Evolutionary conservation across 148 eudicot genomes (phyloP).

Genomic region (Chenopodium formosanum): DNA sequence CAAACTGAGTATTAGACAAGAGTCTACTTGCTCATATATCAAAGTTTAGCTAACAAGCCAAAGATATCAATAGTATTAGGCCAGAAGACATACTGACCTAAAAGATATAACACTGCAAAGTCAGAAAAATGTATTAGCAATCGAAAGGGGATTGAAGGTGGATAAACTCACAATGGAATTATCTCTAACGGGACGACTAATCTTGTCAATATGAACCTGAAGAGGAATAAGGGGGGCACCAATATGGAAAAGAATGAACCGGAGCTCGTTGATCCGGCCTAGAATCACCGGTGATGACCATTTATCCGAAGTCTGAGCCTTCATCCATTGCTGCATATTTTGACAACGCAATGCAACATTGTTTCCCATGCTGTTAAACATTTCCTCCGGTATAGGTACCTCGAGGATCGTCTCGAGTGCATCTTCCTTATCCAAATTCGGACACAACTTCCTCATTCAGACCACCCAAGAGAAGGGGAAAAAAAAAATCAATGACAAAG

Average conservation of each 20-base stretch:
- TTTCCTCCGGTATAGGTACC: slow-evolving; percentile 93
- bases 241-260: slow-evolving; percentile 69
- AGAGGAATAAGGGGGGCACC: slow-evolving; percentile 94
- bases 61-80: too few relatives aligned
- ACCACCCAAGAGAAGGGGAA: neutral
- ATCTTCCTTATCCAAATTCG: slow-evolving; percentile 84
- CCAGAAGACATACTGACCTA: too few relatives aligned
- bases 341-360: slow-evolving; percentile 65
- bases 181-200: slow-evolving; percentile 60
- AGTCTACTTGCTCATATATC: too few relatives aligned
- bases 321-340: slow-evolving; percentile 93
- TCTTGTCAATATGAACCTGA: slow-evolving; percentile 63
- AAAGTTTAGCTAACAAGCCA: neutral
- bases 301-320: slow-evolving; percentile 78
- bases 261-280: slow-evolving; percentile 76
- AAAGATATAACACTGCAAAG: neutral
- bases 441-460: slow-evolving; percentile 83
- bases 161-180: slow-evolving; percentile 65
- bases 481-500: neutral
- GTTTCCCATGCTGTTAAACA: slow-evolving; percentile 75
- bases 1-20: too few relatives aligned
- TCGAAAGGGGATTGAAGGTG: too few relatives aligned
- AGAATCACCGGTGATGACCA: slow-evolving; percentile 72
- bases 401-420: slow-evolving; percentile 83
- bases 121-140: neutral